phyloP scores from a whole-genome alignment of 768 basidiomycete genomes.

The Calocybe gangraenosa region DNA sequence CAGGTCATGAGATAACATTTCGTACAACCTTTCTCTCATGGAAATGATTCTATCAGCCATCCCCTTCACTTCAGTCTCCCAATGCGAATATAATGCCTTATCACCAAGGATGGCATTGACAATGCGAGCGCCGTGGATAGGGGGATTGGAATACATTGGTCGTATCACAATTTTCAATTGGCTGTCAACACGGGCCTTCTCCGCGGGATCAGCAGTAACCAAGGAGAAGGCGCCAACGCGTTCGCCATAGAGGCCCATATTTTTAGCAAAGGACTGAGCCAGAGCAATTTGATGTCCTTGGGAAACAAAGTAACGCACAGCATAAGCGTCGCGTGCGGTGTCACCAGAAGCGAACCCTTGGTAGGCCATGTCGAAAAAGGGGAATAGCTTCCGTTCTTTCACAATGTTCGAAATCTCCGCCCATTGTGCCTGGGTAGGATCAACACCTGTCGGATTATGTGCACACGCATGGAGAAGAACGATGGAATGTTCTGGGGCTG shows the following conservation, averaged over 20 bases:
- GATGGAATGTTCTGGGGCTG: conserved; percentile 73
- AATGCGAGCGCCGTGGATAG: conserved; percentile 83
- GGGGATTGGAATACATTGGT: conserved; percentile 98
- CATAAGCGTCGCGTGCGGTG: conserved; percentile 87
- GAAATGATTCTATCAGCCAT: conserved; percentile 95
- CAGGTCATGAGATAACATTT: conserved; percentile 67
- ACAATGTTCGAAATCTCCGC: conserved; percentile 81
- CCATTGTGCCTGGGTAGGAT: conserved; percentile 94
- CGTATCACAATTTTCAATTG: conserved; percentile 95
- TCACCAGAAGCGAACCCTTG: conserved; percentile 97
- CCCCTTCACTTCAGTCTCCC: conserved; percentile 89
- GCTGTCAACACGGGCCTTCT: conserved; percentile 84
- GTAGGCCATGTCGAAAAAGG: conserved; percentile 99
- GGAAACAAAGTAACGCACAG: conserved; percentile 89
- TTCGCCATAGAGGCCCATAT: conserved; percentile 98
- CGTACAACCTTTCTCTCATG: conserved; percentile 85
- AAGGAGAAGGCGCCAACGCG: conserved; percentile 97
- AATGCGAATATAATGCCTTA: conserved; percentile 72
- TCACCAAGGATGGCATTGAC: conserved; percentile 81
- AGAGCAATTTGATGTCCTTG: conserved; percentile 89
- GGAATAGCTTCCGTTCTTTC: conserved; percentile 88
- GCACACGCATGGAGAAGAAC: conserved; percentile 96
- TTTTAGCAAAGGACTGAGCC: conserved; percentile 97
- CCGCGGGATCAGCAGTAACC: conserved; percentile 60
- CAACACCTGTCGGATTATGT: conserved; percentile 98